Evolutionary conservation across 768 basidiomycete genomes (phyloP), one percentile per base, ranked within the genome.

Genomic region (Coprinellus micaceus): DNA sequence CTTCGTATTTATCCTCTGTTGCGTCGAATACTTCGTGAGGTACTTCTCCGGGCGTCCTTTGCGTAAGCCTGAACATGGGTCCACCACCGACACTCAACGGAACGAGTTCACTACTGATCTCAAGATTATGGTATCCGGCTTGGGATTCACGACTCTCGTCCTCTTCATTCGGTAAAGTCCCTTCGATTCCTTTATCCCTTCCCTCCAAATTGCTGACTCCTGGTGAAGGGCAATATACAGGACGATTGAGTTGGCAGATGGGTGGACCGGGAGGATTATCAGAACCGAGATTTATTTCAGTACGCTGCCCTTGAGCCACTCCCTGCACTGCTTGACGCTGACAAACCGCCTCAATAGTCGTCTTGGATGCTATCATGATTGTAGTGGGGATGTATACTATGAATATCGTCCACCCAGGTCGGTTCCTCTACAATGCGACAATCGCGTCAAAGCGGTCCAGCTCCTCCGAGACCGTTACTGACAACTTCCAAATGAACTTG

Each of bases 241-340:
- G 55, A 77, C 74, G 3, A 71, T 80, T 53, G 81, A 83, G 65
- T 71, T 84, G 1, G 59, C 71, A 10, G 76, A 78, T 52, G 80
- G 82, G 1, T 84, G 81, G 81, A 64, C 61, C 22, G 82, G 83
- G 11, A 64, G 68, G n/a, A 72, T 84, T 52, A 82, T 82, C 52
- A 62, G 66, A 0, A 81, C 77, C 0, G 66, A 85, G 61, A 50
- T 77, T 2, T 80, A 65, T 36, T 71, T 71, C 61, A 69, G 70
- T 68, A 41, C 29, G 69, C 58, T n/a, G n/a, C n/a, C n/a, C 21
- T 25, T 53, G 55, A 21, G 44, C 22, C 30, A 33, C 19, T 29
- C 28, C 6, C 15, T 21, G 39, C 11, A 17, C 24, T 24, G 45
- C 10, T 21, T 30, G n/a, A 48, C 13, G 15, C 11, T 26, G 5